phyloP scores from a whole-genome alignment of 2,329 filamentous ascomycete species.

The Scytalidium lignicola region DNA sequence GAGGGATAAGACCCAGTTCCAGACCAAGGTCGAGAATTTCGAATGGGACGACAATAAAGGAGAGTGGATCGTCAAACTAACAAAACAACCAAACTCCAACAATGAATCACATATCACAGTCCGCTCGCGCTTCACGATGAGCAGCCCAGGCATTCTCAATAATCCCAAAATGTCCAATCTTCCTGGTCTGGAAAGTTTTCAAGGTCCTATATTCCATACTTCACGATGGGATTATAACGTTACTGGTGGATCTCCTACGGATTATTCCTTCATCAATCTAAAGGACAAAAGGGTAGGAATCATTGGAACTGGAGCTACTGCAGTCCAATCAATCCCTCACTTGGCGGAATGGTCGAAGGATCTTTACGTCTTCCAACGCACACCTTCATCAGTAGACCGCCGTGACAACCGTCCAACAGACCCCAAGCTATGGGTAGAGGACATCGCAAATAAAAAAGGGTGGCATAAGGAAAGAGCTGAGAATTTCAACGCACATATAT shows the following conservation, averaged over 20 bases:
- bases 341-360: constrained; percentile 43
- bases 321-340: constrained; percentile 27
- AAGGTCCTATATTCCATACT: constrained; percentile 38
- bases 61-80: constrained; percentile 25
- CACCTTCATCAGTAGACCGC: constrained; percentile 38
- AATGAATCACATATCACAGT: too few species aligned
- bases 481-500: constrained; percentile 38
- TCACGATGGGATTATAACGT: constrained; percentile 37
- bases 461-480: constrained; percentile 44
- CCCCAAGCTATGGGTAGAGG: constrained; percentile 32
- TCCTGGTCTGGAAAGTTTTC: constrained; percentile 31
- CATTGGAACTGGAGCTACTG: constrained; percentile 23
- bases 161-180: constrained; percentile 41
- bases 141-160: constrained; percentile 35
- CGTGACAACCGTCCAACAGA: constrained; percentile 37
- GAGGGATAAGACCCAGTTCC: constrained; percentile 35
- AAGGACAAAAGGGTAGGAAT: constrained; percentile 20
- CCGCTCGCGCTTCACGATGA: background rate
- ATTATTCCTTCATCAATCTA: constrained; percentile 28
- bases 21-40: constrained; percentile 35
- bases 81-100: constrained; percentile 15
- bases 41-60: constrained; percentile 41
- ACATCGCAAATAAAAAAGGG: constrained; percentile 27
- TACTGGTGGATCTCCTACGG: constrained; percentile 31
- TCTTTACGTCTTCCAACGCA: constrained; percentile 53